A percentile compares a stretch with the other conserved stretches of the same genome.
Conservation (phyloP, 1,284 basidiomycete genomes). For the Melampsora larici-populina region DNA sequence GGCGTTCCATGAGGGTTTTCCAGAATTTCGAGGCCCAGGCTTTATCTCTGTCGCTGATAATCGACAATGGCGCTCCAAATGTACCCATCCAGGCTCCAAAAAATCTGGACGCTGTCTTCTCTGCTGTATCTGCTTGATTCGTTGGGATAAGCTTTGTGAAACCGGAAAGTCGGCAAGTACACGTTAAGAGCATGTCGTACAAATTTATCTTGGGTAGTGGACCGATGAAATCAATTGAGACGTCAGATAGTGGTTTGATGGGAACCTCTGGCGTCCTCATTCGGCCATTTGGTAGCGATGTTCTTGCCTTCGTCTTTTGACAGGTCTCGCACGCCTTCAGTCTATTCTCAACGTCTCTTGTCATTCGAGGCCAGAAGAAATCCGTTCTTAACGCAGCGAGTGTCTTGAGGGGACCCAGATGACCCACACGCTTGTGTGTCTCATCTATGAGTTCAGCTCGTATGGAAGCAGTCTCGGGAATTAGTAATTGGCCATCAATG, state of each 20-base stretch:
- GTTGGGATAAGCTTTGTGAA: neutral
- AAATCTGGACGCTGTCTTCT: constrained; percentile 4
- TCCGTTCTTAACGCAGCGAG: too few relatives aligned
- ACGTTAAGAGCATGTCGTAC: constrained; percentile 20
- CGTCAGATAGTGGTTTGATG: neutral
- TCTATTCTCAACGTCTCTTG: neutral
- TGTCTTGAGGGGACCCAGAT: too few relatives aligned
- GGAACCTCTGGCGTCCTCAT: constrained; percentile 1
- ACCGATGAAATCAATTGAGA: constrained; percentile 7
- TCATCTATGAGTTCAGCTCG: too few relatives aligned
- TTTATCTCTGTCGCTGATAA: constrained; percentile 49
- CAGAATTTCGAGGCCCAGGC: constrained; percentile 50
- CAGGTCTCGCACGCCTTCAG: neutral
- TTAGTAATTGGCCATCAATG: neutral
- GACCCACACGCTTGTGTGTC: too few relatives aligned
- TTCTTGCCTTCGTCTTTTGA: neutral
- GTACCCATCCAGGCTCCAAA: neutral
- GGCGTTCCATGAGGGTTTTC: constrained; percentile 45
- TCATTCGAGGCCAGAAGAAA: neutral
- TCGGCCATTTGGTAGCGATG: neutral
- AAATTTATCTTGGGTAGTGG: neutral
- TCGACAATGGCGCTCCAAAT: constrained; percentile 46
- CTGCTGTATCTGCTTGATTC: too few relatives aligned
- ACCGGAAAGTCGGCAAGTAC: too few relatives aligned
- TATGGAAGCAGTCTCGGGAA: too few relatives aligned